Base-by-base conservation (phyloP, 371 early-diverging fungal genomes). In the Ecytonucleospora hepatopenaei region DNA sequence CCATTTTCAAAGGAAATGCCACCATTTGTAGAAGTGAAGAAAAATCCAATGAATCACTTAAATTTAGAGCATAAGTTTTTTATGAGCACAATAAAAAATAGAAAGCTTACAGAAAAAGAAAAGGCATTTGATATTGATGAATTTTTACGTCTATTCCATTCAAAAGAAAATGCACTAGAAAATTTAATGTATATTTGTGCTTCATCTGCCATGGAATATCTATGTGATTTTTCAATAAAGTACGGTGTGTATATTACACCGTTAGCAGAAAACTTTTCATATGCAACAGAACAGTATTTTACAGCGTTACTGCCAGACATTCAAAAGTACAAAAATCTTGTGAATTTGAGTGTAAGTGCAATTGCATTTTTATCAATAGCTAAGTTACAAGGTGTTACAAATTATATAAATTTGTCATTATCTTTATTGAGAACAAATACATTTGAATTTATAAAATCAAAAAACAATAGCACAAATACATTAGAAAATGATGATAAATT, bases 151-250 rank as follows among this genome's bases (percentile, higher is more conserved):
- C n/a, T n/a, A n/a, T n/a, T n/a, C n/a, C n/a, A n/a, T n/a, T n/a
- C n/a, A n/a, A n/a, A n/a, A n/a, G n/a, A n/a, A n/a, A n/a, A 40
- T 8, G n/a, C 8, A n/a, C 12, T 40, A 12, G 40, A 40, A 8
- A 40, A 40, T 40, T n/a, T 40, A n/a, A 8, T 40, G 40, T 40
- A 12, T 40, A 40, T 40, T 8, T 40, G 40, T n/a, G n/a, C 12
- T 40, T 12, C 12, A 12, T n/a, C n/a, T 40, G 40, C 40, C 8
- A 12, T 40, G n/a, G 40, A 40, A n/a, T 40, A 40, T 40, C n/a
- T 40, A 40, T 40, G 40, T 40, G 40, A 40, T n/a, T 40, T 40
- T 40, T n/a, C n/a, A n/a, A n/a, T 40, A n/a, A 40, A 40, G n/a
- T 40, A n/a, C 12, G 40, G 40, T 40, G 40, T 40, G 8, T 8